Evolutionary conservation across 1,284 basidiomycete species (phyloP), one percentile per base, ranked within the genome.

Genomic region (Athelia psychrophila): DNA sequence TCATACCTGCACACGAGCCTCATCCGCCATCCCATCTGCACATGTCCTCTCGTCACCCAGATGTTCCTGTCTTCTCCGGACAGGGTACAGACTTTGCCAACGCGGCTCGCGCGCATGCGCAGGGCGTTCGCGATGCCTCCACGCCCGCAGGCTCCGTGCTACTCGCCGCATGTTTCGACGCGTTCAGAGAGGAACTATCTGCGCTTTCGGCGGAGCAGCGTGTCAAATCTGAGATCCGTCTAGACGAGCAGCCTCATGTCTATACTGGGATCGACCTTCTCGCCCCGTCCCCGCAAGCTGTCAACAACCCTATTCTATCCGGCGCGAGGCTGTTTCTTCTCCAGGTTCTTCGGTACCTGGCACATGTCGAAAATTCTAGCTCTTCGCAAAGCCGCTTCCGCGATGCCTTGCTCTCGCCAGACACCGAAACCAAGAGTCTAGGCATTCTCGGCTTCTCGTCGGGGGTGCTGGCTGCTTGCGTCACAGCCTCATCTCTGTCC

Each of bases 361-460:
- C 68, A 30, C 74, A 74, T 54, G 60, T 72, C 20, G 73, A 76
- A 52, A 55, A 52, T 19, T 56, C 51, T 9, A 36, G 59, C 22
- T 51, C 58, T 3, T 55, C 59, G 1, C 58, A 56, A 27, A 60
- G 56, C 24, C 65, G 72, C 5, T 53, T 58, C 35, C 56, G 57
- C 9, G 67, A 74, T 49, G 51, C 70, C 45, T 59, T 79, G 40
- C 58, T 64, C 56, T 45, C 53, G 19, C 76, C 75, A 49, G 44
- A 53, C 33, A 54, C 65, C 12, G 56, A 73, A 40, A n/a, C n/a
- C n/a, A n/a, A n/a, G 85, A 54, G 55, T 1, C 49, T 70, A 20
- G 79, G 78, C n/a, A 58, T 83, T 40, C 63, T 84, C 2, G 82
- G 80, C 2, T 82, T 85, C 62, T 86, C 83, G 6, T 83, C 81